Evolutionary conservation across 1,284 basidiomycete species (phyloP).

Genomic region (Porphyrellus sp.): DNA sequence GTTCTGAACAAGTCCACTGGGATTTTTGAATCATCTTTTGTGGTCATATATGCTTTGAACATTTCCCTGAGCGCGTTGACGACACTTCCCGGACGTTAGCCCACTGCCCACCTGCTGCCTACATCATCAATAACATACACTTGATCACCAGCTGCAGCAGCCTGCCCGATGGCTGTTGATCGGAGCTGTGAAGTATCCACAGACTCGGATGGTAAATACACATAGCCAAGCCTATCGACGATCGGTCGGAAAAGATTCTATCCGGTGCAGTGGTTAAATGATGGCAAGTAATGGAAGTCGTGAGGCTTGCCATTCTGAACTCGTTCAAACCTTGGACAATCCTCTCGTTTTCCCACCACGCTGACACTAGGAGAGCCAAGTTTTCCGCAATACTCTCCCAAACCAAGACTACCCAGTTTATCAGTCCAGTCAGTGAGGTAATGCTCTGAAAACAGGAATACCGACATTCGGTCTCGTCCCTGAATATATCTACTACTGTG

Average conservation of each 20-base stretch:
- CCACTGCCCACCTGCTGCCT: neutral
- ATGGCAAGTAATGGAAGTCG: neutral
- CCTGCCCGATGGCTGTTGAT: constrained; percentile 69
- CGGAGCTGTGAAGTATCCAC: constrained; percentile 75
- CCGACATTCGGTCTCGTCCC: constrained; percentile 74
- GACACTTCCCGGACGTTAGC: constrained; percentile 46
- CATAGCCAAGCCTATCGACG: constrained; percentile 78
- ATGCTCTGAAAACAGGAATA: constrained; percentile 11
- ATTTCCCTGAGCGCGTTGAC: constrained; percentile 71
- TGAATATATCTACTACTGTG: constrained; percentile 66
- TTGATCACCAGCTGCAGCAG: constrained; percentile 62
- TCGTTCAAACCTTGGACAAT: constrained; percentile 61
- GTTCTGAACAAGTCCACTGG: constrained; percentile 69
- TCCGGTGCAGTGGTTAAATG: constrained; percentile 2
- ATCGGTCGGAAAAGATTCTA: constrained; percentile 77
- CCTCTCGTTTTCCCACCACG: constrained; percentile 84
- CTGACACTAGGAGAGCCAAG: constrained; percentile 55
- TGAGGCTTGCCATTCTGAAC: constrained; percentile 55
- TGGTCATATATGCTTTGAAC: constrained; percentile 72
- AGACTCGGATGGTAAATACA: constrained; percentile 67
- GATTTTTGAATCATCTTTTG: constrained; percentile 76
- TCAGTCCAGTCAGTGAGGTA: constrained; percentile 6
- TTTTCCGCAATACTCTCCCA: constrained; percentile 65
- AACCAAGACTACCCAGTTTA: constrained; percentile 54
- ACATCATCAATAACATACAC: constrained; percentile 37